These are phyloP conservation scores for Tricholomella constricta DNA, from an alignment of 768 basidiomycete species.

Conservation along the genomic window DNA sequence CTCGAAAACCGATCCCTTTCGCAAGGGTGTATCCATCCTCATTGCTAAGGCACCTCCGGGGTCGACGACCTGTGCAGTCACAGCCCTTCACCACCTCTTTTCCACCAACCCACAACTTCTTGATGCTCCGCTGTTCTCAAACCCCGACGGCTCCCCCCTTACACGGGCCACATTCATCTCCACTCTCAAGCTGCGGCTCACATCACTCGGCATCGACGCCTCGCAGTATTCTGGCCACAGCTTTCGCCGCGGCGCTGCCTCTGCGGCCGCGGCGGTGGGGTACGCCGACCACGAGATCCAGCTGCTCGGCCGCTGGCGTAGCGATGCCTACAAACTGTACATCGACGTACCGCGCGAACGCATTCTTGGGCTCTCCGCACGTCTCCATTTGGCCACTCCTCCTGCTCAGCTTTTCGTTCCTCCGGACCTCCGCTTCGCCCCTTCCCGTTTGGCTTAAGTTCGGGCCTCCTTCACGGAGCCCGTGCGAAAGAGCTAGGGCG, in stretches of 20 bases:
- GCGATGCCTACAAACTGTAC: conserved; percentile 40
- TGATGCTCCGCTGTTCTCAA: background rate
- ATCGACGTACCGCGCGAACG: conserved; percentile 27
- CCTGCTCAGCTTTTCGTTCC: background rate
- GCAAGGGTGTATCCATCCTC: background rate
- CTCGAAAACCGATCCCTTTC: background rate
- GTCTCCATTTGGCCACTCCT: conserved; percentile 25
- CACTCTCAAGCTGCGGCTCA: background rate
- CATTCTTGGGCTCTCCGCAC: conserved; percentile 30
- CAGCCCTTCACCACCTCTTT: background rate
- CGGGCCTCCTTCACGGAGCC: too few relatives aligned
- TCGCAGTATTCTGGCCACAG: conserved; percentile 27
- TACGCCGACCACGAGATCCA: conserved; percentile 37
- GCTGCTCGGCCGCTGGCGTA: conserved; percentile 37
- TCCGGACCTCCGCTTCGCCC: background rate
- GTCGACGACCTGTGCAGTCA: background rate
- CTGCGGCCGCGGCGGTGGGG: conserved; percentile 30
- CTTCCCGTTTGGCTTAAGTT: too few relatives aligned
- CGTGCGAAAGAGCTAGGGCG: too few relatives aligned
- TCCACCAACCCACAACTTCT: background rate
- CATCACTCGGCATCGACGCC: background rate
- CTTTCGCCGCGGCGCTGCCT: conserved; percentile 29
- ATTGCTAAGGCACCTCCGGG: background rate
- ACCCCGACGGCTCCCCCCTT: background rate
- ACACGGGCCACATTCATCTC: background rate